Conservation (phyloP, 371 early-diverging fungal species). For the Mucor circinelloides region DNA sequence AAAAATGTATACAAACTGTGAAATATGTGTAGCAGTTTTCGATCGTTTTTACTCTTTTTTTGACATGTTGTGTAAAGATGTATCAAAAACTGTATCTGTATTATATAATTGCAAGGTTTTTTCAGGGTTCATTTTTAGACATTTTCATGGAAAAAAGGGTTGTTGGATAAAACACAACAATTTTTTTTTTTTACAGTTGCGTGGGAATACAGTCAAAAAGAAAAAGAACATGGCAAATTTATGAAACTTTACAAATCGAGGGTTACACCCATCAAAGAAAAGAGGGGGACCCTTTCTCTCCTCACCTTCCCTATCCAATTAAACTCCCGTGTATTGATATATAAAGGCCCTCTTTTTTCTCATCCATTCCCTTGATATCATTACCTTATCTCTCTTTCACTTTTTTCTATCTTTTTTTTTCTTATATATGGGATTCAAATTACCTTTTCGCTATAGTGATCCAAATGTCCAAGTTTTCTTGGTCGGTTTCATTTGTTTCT, state of each 20-base stretch:
- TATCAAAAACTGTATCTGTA: not conserved
- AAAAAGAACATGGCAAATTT: not conserved
- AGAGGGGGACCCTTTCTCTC: conserved; percentile 8
- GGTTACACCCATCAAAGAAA: not conserved
- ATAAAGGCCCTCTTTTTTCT: conserved; percentile 2
- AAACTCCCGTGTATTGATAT: not conserved
- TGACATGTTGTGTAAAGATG: not conserved
- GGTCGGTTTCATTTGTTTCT: conserved; percentile 76
- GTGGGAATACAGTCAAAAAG: conserved; percentile 11
- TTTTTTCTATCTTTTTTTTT: not conserved
- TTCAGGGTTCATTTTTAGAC: not conserved
- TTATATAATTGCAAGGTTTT: not conserved
- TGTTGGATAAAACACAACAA: not conserved
- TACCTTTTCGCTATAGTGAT: conserved; percentile 51
- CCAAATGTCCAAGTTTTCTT: conserved; percentile 70
- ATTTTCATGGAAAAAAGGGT: not conserved
- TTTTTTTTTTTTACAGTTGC: not conserved
- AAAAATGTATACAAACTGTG: not conserved
- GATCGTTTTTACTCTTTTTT: not conserved
- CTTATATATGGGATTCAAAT: conserved; percentile 30
- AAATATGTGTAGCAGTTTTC: not conserved
- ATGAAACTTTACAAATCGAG: conserved; percentile 14
- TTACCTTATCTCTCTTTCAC: conserved; percentile 1
- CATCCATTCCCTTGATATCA: not conserved
- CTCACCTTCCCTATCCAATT: not conserved